Conservation (phyloP, 2,329 filamentous ascomycete genomes). For the Exophiala bonariae region DNA sequence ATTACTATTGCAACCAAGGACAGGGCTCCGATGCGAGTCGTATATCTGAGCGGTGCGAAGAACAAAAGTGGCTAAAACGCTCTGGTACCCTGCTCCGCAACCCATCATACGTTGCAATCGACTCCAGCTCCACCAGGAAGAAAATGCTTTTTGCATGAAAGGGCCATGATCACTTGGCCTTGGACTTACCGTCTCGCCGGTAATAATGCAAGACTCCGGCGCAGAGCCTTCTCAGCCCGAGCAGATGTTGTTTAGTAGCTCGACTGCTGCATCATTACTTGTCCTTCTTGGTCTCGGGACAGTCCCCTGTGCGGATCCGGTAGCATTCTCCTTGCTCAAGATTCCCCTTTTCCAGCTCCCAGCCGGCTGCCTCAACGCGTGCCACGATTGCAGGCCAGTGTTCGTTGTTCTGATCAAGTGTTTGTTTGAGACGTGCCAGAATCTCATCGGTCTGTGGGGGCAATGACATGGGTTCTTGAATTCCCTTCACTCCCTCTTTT, state of each 20-base stretch:
- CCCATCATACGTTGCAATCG: not conserved
- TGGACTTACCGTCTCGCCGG: not conserved
- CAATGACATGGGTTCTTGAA: not conserved
- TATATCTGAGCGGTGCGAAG: not conserved
- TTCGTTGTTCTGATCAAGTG: slow-evolving; percentile 13
- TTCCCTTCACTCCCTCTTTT: not conserved
- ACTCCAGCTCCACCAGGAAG: not conserved
- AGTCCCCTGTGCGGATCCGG: slow-evolving; percentile 9
- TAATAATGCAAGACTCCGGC: too few relatives aligned
- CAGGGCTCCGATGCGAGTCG: too few relatives aligned
- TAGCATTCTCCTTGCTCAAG: slow-evolving; percentile 15
- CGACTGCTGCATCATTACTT: too few relatives aligned
- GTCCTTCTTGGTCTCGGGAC: slow-evolving; percentile 17
- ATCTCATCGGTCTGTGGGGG: not conserved
- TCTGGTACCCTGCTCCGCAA: slow-evolving; percentile 12
- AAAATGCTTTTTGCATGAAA: not conserved
- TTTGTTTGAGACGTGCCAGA: slow-evolving; percentile 5
- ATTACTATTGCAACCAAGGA: too few relatives aligned
- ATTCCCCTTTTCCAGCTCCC: slow-evolving; percentile 23
- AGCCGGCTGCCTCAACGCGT: slow-evolving; percentile 18
- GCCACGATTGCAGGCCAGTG: slow-evolving; percentile 15
- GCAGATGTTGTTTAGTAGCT: too few relatives aligned
- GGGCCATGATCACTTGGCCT: not conserved
- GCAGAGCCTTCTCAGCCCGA: too few relatives aligned
- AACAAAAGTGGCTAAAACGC: too few relatives aligned